Conservation (phyloP, 75 land plant genomes). For the Pinus albicaulis region DNA sequence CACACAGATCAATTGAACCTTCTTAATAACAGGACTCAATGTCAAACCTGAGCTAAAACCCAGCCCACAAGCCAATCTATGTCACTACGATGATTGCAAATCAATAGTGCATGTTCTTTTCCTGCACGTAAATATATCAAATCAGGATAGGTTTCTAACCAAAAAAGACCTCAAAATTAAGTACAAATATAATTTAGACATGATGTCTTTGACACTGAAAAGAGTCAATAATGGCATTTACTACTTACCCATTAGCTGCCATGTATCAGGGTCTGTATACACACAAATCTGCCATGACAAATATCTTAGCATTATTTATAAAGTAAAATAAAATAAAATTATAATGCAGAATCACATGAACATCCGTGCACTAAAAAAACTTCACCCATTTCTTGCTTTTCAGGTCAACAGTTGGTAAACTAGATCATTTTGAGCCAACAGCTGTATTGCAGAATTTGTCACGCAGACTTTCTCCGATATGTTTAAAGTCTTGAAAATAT, state of each 20-base stretch:
- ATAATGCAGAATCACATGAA: background rate
- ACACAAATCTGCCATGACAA: conserved; percentile 29
- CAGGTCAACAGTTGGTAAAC: background rate
- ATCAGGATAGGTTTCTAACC: background rate
- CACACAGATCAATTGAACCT: background rate
- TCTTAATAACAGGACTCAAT: background rate
- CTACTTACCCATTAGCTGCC: conserved; percentile 32
- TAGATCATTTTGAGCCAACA: background rate
- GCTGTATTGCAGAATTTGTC: background rate
- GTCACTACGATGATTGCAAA: conserved; percentile 53
- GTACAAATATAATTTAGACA: background rate
- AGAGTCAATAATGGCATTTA: background rate
- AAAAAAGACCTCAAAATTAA: background rate
- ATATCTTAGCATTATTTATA: background rate
- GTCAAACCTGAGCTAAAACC: conserved; percentile 44
- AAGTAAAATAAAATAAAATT: background rate
- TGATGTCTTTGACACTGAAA: background rate
- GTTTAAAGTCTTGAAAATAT: background rate
- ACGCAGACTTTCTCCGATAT: background rate
- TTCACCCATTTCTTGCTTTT: background rate
- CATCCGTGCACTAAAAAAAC: too few relatives aligned
- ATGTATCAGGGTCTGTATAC: conserved; percentile 26
- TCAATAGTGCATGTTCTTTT: conserved; percentile 55
- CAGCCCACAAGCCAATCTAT: conserved; percentile 63
- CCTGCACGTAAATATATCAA: conserved; percentile 19